phyloP scores from a whole-genome alignment of 2,329 filamentous ascomycete species.

The Periconia macrospinosa region DNA sequence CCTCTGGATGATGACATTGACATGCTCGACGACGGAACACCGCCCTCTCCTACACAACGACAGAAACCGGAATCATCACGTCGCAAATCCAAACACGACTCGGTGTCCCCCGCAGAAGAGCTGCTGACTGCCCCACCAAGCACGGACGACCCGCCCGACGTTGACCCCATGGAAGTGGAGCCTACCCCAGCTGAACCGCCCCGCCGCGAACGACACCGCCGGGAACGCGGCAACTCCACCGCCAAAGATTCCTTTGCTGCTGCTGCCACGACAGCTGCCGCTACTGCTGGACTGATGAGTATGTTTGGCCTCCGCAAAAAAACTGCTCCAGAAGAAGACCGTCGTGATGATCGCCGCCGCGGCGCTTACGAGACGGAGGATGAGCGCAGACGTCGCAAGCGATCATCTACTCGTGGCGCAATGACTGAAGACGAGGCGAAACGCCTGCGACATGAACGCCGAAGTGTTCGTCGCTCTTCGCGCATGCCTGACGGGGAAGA shows the following conservation, averaged over 20 bases:
- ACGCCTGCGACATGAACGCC: constrained; percentile 39
- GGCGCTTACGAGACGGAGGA: constrained; percentile 41
- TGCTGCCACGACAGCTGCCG: constrained; percentile 34
- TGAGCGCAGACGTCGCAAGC: constrained; percentile 41
- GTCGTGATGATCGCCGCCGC: constrained; percentile 33
- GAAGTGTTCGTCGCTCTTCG: constrained; percentile 33
- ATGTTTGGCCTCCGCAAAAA: constrained; percentile 48
- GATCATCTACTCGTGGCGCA: constrained; percentile 37
- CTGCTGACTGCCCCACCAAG: constrained; percentile 41
- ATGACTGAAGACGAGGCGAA: constrained; percentile 42
- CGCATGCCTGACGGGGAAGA: constrained; percentile 17
- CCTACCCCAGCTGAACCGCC: constrained; percentile 54
- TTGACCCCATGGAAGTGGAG: constrained; percentile 41
- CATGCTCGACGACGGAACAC: constrained; percentile 49
- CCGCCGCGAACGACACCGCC: constrained; percentile 46
- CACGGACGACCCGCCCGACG: constrained; percentile 49
- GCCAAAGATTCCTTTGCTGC: constrained; percentile 56
- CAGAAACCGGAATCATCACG: constrained; percentile 40
- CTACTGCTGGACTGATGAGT: constrained; percentile 61
- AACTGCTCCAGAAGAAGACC: constrained; percentile 14
- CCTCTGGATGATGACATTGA: constrained; percentile 62
- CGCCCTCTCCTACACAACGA: constrained; percentile 32
- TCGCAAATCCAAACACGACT: constrained; percentile 46
- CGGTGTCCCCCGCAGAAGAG: constrained; percentile 37
- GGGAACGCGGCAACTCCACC: constrained; percentile 61